Conservation (phyloP, 306 rosid species). For the Cucumis sativus region Cucumber_9930_V3 NC_026657.2:31351001-31351500, state of each 20-base stretch:
- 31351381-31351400: conserved; percentile 87
- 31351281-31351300: conserved; percentile 10
- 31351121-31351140: neutral
- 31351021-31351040: conserved; percentile 53
- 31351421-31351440: conserved; percentile 96
- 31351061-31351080: neutral
- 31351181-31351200: neutral
- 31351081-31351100: neutral
- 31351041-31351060: neutral
- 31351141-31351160: neutral
- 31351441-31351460: conserved; percentile 39
- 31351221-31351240: neutral
- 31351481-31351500: conserved; percentile 78
- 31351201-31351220: neutral
- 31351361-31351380: conserved; percentile 76
- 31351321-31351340: neutral
- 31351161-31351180: neutral
- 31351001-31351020: conserved; percentile 84
- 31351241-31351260: neutral
- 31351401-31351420: conserved; percentile 45
- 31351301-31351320: conserved; percentile 5
- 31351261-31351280: neutral
- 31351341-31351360: conserved; percentile 55
- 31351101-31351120: neutral
- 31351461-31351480: conserved; percentile 60